Evolutionary conservation across 1,139 yeast genomes (phyloP), one percentile per base, ranked within the genome.

Genomic region (Scheffersomyces titani): DNA sequence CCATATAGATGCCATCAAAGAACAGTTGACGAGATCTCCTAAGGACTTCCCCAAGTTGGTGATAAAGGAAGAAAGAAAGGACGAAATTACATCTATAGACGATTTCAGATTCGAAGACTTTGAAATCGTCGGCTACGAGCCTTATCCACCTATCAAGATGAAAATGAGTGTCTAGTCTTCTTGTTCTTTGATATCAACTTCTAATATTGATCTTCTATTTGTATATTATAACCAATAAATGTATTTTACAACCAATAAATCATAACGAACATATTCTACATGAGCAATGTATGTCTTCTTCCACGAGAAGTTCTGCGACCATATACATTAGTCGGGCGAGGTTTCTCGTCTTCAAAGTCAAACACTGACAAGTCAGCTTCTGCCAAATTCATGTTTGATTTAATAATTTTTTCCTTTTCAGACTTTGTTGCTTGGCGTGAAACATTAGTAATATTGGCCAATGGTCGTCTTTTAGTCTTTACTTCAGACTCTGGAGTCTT

Each of bases 101-200:
- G 98, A 91, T 66, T 94, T 94, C 77, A 84, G 79, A 64, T 90
- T 78, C 65, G 98, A 92, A 58, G 99, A 94, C 72, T 92, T 94
- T 67, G 89, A 87, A 65, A 86, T 94, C 51, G 76, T 78, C 2
- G 91, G 85, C 55, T 94, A 94, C 71, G 80, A 89, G 57, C 98
- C 98, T 2, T 88, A 92, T 69, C 83, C 86, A 5, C 86, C 87
- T 58, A 93, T 94, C 63, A 91, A 89, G 65, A 94, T 94, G 99
- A 91, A 74, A 83, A 84, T 84, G 88, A 84, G 88, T 71, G 88
- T 84, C 52, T 83, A 69, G 58, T 47, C 3, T 19, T 51, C 21
- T 47, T 46, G 16, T 9, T 19, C 20, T 19, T 44, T 19, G 20
- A 50, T 11, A 24, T 50, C 44, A 50, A 36, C 19, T 22, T 50